A percentile compares a stretch with the other conserved stretches of the same genome.
Conservation (phyloP, 129 eudicot genomes). For the Centaurea solstitialis region DNA sequence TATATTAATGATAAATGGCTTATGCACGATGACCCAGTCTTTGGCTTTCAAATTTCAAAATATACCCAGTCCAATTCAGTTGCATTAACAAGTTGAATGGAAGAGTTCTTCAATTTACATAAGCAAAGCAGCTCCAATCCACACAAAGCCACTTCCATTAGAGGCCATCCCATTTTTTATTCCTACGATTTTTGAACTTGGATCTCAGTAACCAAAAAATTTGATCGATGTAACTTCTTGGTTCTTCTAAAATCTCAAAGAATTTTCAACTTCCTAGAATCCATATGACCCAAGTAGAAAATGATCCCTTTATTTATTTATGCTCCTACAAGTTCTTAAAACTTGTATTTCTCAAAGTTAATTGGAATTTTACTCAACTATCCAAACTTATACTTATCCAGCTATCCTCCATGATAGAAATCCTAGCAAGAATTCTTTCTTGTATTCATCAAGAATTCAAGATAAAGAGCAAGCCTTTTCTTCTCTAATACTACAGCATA, state of each 20-base stretch:
- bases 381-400: background rate
- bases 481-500: constrained; percentile 7
- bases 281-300: background rate
- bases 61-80: constrained; percentile 1
- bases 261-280: background rate
- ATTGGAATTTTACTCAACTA: background rate
- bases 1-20: constrained; percentile 7
- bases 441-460: background rate
- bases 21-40: constrained; percentile 2
- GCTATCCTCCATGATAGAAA: background rate
- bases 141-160: background rate
- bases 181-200: background rate
- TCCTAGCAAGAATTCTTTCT: background rate
- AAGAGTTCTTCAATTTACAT: background rate
- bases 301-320: background rate
- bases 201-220: background rate
- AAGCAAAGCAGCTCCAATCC: background rate
- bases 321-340: background rate
- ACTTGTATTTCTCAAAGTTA: background rate
- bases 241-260: background rate
- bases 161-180: background rate
- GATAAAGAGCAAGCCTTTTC: constrained; percentile 6
- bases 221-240: background rate
- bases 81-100: background rate
- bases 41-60: constrained; percentile 8